Evolutionary conservation across 768 basidiomycete genomes (phyloP).

Genomic region (Pisolithus albus): DNA sequence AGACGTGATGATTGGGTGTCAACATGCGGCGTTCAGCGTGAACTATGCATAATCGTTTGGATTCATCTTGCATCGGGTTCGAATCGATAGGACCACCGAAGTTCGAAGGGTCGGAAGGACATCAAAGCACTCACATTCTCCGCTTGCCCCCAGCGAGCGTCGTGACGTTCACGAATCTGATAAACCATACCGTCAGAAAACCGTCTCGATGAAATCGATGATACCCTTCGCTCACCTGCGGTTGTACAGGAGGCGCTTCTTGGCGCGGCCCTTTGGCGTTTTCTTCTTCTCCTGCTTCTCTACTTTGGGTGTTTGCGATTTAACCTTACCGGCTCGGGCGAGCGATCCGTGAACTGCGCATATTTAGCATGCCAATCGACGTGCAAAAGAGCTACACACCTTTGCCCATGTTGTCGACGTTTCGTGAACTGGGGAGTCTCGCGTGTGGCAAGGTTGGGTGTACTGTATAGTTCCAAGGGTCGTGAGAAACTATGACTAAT

Average conservation of each 20-base stretch:
- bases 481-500: conserved; percentile 23
- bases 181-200: neutral
- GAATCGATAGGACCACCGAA: neutral
- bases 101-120: neutral
- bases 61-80: conserved; percentile 15
- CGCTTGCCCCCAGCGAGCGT: conserved; percentile 87
- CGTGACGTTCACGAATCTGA: conserved; percentile 90
- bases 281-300: conserved; percentile 99
- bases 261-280: conserved; percentile 93
- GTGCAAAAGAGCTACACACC: conserved; percentile 31
- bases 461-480: conserved; percentile 43
- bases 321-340: conserved; percentile 99
- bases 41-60: conserved; percentile 75
- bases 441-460: conserved; percentile 16
- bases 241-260: conserved; percentile 94
- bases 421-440: conserved; percentile 30
- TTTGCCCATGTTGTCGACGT: conserved; percentile 71
- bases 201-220: neutral
- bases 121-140: conserved; percentile 71
- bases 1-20: conserved; percentile 88
- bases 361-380: neutral
- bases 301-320: conserved; percentile 96
- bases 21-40: conserved; percentile 88
- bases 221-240: conserved; percentile 58
- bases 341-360: conserved; percentile 92